phyloP scores from a whole-genome alignment of 1,284 basidiomycete species.

The Athelia psychrophila region DNA sequence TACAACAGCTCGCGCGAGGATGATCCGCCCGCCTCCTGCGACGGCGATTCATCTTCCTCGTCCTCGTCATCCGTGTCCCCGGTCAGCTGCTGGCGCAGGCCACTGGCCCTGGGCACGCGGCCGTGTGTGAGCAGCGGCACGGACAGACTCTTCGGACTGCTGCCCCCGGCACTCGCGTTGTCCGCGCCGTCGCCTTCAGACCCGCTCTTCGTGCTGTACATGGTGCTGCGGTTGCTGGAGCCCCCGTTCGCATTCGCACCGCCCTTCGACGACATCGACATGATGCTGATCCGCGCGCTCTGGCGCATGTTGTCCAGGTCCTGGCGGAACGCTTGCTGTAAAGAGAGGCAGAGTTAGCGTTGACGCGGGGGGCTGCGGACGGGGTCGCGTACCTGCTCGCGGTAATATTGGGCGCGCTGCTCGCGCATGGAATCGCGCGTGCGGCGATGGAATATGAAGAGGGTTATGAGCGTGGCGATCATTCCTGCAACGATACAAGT shows the following conservation, averaged over 20 bases:
- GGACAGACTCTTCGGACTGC: too few species aligned
- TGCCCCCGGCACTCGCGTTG: too few species aligned
- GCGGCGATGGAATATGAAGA: conserved; percentile 71
- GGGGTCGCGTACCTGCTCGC: conserved; percentile 62
- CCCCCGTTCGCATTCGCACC: conserved; percentile 18
- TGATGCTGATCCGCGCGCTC: conserved; percentile 60
- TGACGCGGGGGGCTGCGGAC: background rate
- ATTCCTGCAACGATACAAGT: conserved; percentile 53
- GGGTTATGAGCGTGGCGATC: conserved; percentile 59
- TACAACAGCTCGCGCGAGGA: too few species aligned
- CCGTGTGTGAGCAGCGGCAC: too few species aligned
- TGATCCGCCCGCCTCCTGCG: too few species aligned
- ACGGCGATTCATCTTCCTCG: too few species aligned
- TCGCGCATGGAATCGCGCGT: conserved; percentile 73
- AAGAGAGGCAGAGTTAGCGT: background rate
- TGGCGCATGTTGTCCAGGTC: conserved; percentile 76
- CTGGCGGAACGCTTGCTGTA: conserved; percentile 73
- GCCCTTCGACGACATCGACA: conserved; percentile 37
- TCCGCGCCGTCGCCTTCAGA: conserved; percentile 55
- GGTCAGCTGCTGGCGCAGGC: conserved; percentile 50
- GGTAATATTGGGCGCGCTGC: conserved; percentile 84
- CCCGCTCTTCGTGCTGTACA: conserved; percentile 43
- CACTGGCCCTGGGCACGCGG: conserved; percentile 50
- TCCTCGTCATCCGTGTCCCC: conserved; percentile 48
- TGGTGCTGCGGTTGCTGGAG: conserved; percentile 36